Conservation (phyloP, 2,329 filamentous ascomycete genomes). For the Daldinia sp. region DNA sequence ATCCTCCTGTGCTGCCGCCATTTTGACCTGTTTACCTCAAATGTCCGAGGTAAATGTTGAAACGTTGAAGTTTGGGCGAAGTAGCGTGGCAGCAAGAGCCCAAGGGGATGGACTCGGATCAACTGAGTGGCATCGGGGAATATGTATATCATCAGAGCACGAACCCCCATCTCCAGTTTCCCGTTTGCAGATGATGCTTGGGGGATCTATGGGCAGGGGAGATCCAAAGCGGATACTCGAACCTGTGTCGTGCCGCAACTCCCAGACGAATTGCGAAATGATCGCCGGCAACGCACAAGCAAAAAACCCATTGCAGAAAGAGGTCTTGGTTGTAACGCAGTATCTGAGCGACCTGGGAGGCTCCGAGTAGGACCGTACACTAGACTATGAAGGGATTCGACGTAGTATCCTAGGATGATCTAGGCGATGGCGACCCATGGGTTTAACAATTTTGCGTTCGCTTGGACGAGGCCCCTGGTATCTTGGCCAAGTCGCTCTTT, state of each 20-base stretch:
- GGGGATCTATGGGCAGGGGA: slow-evolving; percentile 20
- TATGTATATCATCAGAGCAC: slow-evolving; percentile 28
- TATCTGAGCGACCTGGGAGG: slow-evolving; percentile 19
- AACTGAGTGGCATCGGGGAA: slow-evolving; percentile 14
- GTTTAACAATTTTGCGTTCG: slow-evolving; percentile 12
- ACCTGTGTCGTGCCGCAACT: background rate
- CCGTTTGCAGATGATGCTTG: background rate
- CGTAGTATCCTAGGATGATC: slow-evolving; percentile 22
- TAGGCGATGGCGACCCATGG: slow-evolving; percentile 23
- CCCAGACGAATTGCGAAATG: slow-evolving; percentile 16
- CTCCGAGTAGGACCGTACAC: slow-evolving; percentile 7
- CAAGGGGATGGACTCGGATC: slow-evolving; percentile 11
- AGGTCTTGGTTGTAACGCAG: slow-evolving; percentile 8
- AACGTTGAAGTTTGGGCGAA: slow-evolving; percentile 13
- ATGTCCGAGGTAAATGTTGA: slow-evolving; percentile 4
- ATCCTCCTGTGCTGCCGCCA: slow-evolving; percentile 35
- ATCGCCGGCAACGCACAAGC: slow-evolving; percentile 16
- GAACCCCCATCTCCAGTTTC: slow-evolving; percentile 10
- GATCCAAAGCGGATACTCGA: slow-evolving; percentile 11
- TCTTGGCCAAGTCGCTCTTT: slow-evolving; percentile 22
- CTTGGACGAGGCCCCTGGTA: slow-evolving; percentile 22
- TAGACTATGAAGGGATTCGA: slow-evolving; percentile 26
- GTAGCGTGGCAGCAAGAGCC: slow-evolving; percentile 24
- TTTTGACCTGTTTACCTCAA: slow-evolving; percentile 20
- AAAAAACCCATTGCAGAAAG: background rate